Evolutionary conservation across 768 basidiomycete genomes (phyloP), one percentile per base, ranked within the genome.

Genomic region (Leccinum olivaceopallidum): DNA sequence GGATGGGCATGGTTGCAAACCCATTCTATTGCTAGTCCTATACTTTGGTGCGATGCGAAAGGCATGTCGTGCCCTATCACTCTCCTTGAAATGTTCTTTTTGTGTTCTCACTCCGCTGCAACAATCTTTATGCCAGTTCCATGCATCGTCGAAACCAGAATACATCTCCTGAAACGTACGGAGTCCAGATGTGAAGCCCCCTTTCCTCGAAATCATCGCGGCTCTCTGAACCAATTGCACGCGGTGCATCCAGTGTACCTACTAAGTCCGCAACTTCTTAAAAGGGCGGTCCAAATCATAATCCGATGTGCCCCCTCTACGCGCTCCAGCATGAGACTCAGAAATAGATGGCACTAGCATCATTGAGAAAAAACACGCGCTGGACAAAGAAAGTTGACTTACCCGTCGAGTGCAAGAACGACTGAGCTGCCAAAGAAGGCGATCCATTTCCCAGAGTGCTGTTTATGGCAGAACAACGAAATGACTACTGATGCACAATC

Each of bases 31-130:
- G 22, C 20, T 55, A 8, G 32, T 16, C 8, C 22, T 47, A 47
- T 47, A 6, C 20, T 12, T 20, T 47, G 44, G n/a, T 47, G 44
- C 44, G 20, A 1, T 22, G 22, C 5, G 20, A 62, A 16, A 59
- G 34, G 34, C 34, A 48, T 39, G 12, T 39, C 16, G 49, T 37
- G 44, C 50, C 36, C 16, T 32, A 36, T 39, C 52, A 30, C 30
- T 22, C 13, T 58, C 37, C 26, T 62, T 63, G 30, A 18, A 34
- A 22, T 6, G n/a, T 53, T 47, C 48, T 32, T 47, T 48, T 36
- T 5, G 12, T 50, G 13, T 42, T 12, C 37, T 36, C 26, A 20
- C 49, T 56, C 18, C 49, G 50, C 56, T 55, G 60, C 55, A 49
- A 18, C 48, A 37, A 13, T 47, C 50, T 24, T 34, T 34, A 13